phyloP scores from a whole-genome alignment of 306 rosid species.

The barrel medic (Medicago truncatula) region MtrunA17r5.0-ANR NC_053045.1:1602501-1603000 shows the following conservation, averaged over 20 bases:
- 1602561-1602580: slow-evolving; percentile 66
- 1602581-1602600: slow-evolving; percentile 72
- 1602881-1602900: not conserved
- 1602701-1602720: slow-evolving; percentile 60
- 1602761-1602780: slow-evolving; percentile 64
- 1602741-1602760: slow-evolving; percentile 58
- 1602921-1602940: slow-evolving; percentile 14
- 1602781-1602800: slow-evolving; percentile 71
- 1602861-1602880: not conserved
- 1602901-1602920: not conserved
- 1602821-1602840: slow-evolving; percentile 80
- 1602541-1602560: slow-evolving; percentile 64
- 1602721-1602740: slow-evolving; percentile 65
- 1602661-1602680: slow-evolving; percentile 68
- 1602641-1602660: slow-evolving; percentile 63
- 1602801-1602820: slow-evolving; percentile 70
- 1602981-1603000: slow-evolving; percentile 61
- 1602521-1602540: slow-evolving; percentile 62
- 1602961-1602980: slow-evolving; percentile 61
- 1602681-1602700: slow-evolving; percentile 68
- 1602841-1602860: slow-evolving; percentile 51
- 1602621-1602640: slow-evolving; percentile 68
- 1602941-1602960: slow-evolving; percentile 15
- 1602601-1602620: slow-evolving; percentile 71
- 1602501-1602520: slow-evolving; percentile 80